These are phyloP conservation scores for Bromus sterilis DNA, from an alignment of 176 grass and related monocot species.

Conservation along the genomic window DNA sequence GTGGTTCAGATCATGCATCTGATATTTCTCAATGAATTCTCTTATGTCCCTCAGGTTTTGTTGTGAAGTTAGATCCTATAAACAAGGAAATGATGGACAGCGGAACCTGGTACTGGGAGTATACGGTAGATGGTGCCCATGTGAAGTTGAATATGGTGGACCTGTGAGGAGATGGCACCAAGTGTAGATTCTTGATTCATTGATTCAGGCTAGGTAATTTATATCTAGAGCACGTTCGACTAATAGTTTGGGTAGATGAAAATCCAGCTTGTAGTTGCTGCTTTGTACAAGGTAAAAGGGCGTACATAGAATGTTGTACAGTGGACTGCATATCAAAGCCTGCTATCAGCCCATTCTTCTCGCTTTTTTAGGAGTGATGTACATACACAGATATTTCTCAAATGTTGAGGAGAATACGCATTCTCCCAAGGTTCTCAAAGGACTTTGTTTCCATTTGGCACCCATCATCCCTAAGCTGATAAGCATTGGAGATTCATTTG, in stretches of 20 bases:
- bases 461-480: not conserved
- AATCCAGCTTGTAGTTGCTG: constrained; percentile 27
- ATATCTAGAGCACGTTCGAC: not conserved
- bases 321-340: constrained; percentile 5
- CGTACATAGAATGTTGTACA: constrained; percentile 6
- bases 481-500: not conserved
- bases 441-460: not conserved
- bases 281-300: constrained; percentile 12
- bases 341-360: constrained; percentile 6
- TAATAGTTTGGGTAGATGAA: constrained; percentile 10
- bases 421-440: constrained; percentile 14
- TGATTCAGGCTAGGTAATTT: constrained; percentile 23
- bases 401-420: constrained; percentile 15
- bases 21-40: not conserved
- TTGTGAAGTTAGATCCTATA: constrained; percentile 57
- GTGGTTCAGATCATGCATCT: not conserved
- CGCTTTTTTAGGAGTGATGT: constrained; percentile 23
- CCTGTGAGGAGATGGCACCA: constrained; percentile 25
- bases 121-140: constrained; percentile 38
- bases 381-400: not conserved
- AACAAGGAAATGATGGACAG: constrained; percentile 41
- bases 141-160: constrained; percentile 83
- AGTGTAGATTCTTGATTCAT: constrained; percentile 46
- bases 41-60: constrained; percentile 44
- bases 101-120: constrained; percentile 89